A percentile compares a stretch with the other conserved stretches of the same genome.
These are phyloP conservation scores for Lactarius deliciosus DNA, from an alignment of 768 basidiomycete genomes.

Conservation along the genomic window DNA sequence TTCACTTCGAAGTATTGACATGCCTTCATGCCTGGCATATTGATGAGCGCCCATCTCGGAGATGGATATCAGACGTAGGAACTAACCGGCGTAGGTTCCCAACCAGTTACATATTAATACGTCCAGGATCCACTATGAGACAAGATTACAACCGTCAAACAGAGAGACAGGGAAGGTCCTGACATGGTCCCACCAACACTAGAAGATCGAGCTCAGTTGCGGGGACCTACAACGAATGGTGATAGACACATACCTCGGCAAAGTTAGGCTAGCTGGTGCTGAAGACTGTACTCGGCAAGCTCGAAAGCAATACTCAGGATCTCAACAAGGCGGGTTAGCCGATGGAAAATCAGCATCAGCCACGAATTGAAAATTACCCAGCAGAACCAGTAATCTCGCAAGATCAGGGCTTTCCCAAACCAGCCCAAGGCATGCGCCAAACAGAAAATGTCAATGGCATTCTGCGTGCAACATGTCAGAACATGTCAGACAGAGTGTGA, in stretches of 20 bases:
- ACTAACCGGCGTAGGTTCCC: constrained; percentile 72
- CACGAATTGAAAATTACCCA: constrained; percentile 56
- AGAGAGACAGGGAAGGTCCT: constrained; percentile 34
- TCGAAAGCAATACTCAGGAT: constrained; percentile 87
- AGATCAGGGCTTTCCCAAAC: constrained; percentile 89
- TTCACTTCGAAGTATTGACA: constrained; percentile 86
- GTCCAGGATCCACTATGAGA: constrained; percentile 75
- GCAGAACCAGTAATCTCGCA: constrained; percentile 93
- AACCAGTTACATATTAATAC: constrained; percentile 88
- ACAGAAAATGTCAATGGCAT: constrained; percentile 85
- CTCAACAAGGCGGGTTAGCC: constrained; percentile 40
- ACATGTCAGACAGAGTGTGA: constrained; percentile 7
- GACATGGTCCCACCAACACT: constrained; percentile 97
- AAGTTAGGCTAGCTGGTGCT: constrained; percentile 90
- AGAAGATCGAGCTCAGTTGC: constrained; percentile 29
- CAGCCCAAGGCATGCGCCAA: constrained; percentile 82
- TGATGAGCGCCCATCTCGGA: constrained; percentile 28
- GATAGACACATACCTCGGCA: constrained; percentile 59
- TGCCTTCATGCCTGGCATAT: constrained; percentile 71
- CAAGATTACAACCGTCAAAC: constrained; percentile 13
- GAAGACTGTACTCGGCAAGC: constrained; percentile 83
- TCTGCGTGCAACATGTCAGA: constrained; percentile 40
- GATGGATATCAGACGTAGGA: constrained; percentile 30
- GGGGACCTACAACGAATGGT: constrained; percentile 22
- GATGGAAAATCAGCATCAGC: constrained; percentile 9